Base-by-base conservation (phyloP, 805 yeast species). In the Sporopachydermia quercuum region DNA sequence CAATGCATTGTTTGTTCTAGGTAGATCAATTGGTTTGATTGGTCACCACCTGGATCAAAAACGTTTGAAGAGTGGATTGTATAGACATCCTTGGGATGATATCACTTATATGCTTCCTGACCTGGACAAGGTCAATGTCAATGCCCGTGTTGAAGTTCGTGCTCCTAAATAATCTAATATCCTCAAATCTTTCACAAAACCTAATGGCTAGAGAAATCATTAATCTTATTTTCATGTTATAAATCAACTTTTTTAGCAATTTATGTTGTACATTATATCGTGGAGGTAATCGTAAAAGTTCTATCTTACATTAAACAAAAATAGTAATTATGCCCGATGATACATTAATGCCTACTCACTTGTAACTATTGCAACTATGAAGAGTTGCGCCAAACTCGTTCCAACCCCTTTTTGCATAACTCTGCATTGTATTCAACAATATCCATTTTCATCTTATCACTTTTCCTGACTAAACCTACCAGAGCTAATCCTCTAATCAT, bases 401-500 rank as follows among this genome's bases (percentile, higher is more conserved):
- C 81, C 46, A 87, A 65, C 1, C 91, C 77, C 41, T 71, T 72
- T 48, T 81, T 78, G 53, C 89, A 81, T 15, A 83, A 69, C 40
- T 78, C 79, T 35, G 89, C 85, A 56, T 89, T 89, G 56, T 84
- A 87, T 57, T 91, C 96, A 6, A 89, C 78, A 27, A 89, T 71
- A 0, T 94, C 68, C 49, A 66, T 48, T 53, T 47, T 71, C 57
- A 49, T 63, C 11, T 68, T 73, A 39, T 78, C 89, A 18, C 74
- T 70, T 42, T 23, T 23, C 30, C 94, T 70, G 8, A 85, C 76
- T 42, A 87, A 66, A 1, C 94, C 94, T 34, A 89, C 96, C 43
- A 91, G 64, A 3, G 96, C 94, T 45, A 89, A 63, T 1, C 96
- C 96, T 45, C 94, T 72, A 40, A 89, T 80, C 95, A 91, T 85